phyloP scores from a whole-genome alignment of 768 basidiomycete genomes.

The Trametes cingulata region DNA sequence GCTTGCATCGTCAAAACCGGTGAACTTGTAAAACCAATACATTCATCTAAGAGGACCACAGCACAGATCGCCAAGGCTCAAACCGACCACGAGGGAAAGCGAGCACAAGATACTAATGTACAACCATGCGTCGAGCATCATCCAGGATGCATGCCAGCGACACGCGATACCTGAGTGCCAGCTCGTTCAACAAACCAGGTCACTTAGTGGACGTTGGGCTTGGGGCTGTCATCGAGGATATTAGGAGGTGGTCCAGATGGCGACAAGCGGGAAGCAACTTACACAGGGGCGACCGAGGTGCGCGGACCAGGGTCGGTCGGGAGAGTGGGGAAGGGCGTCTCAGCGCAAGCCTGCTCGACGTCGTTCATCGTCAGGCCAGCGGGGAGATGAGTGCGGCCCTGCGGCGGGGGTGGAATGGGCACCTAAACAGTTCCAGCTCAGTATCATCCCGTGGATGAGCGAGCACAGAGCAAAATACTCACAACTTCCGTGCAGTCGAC shows the following conservation, averaged over 20 bases:
- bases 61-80: no score
- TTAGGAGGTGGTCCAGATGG: no score
- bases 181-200: no score
- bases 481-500: background rate
- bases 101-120: no score
- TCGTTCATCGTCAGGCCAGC: background rate
- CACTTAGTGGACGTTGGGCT: no score
- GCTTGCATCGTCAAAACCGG: no score
- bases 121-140: background rate
- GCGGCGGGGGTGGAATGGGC: background rate
- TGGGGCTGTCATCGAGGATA: background rate
- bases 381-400: background rate
- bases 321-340: background rate
- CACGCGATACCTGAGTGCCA: no score
- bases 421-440: background rate
- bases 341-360: background rate
- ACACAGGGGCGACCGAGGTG: background rate
- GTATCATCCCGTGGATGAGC: background rate
- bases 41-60: no score
- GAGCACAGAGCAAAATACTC: background rate
- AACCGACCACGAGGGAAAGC: no score
- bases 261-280: background rate
- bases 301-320: background rate
- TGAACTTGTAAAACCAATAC: no score
- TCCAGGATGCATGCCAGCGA: no score